These are phyloP conservation scores for Pichia scutulata DNA, from an alignment of 805 yeast genomes.

Conservation along the genomic window DNA sequence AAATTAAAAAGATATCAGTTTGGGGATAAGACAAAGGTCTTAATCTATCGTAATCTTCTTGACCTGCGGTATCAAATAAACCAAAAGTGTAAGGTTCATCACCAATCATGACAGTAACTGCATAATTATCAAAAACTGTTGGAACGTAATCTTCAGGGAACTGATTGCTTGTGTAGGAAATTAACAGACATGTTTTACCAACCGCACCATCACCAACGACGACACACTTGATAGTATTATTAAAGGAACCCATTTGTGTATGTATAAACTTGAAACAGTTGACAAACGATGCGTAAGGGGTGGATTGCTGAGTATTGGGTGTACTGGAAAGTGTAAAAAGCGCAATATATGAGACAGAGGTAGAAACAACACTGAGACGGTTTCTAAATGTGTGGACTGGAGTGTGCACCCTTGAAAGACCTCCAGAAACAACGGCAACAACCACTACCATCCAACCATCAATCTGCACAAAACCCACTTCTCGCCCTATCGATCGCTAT, in stretches of 20 bases:
- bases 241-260: constrained; percentile 11
- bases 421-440: background rate
- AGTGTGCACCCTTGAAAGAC: background rate
- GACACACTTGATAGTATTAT: constrained; percentile 71
- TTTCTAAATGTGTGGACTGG: background rate
- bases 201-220: constrained; percentile 99
- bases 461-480: background rate
- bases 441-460: background rate
- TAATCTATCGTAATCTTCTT: constrained; percentile 96
- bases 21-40: constrained; percentile 96
- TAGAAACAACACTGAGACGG: background rate
- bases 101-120: constrained; percentile 92
- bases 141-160: constrained; percentile 98
- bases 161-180: constrained; percentile 93
- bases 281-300: background rate
- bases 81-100: constrained; percentile 97
- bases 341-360: background rate
- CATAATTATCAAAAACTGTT: constrained; percentile 94
- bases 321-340: background rate
- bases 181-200: constrained; percentile 92
- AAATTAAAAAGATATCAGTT: constrained; percentile 91
- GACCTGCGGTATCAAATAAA: constrained; percentile 98
- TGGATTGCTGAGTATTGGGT: background rate
- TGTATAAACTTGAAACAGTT: background rate
- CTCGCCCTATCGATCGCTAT: background rate